These are phyloP conservation scores for Polygonum aviculare DNA, from an alignment of 148 eudicot genomes.

Conservation along the genomic window DNA sequence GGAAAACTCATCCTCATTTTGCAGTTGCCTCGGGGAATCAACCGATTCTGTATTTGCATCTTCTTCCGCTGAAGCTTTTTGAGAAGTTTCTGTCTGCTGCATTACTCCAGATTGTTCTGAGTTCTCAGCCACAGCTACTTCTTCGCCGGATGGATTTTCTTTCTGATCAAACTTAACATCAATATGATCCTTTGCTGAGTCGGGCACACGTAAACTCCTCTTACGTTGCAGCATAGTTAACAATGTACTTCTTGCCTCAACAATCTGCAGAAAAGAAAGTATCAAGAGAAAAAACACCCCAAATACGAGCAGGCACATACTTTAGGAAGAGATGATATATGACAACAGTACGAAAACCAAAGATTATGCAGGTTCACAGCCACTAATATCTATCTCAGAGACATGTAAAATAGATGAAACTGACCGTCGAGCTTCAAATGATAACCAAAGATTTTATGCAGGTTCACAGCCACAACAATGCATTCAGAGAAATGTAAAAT, in stretches of 20 bases:
- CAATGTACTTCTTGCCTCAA: slow-evolving; percentile 41
- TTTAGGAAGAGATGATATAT: neutral
- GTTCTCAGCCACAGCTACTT: neutral
- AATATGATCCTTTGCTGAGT: slow-evolving; percentile 21
- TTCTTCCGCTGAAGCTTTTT: slow-evolving; percentile 10
- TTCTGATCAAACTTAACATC: slow-evolving; percentile 5
- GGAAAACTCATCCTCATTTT: slow-evolving; percentile 49
- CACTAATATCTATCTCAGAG: no score
- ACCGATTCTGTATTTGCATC: slow-evolving; percentile 9
- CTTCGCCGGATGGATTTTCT: neutral
- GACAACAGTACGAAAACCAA: neutral
- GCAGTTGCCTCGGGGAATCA: slow-evolving; percentile 16
- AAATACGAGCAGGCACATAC: neutral
- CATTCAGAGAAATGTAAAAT: neutral
- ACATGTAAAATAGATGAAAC: neutral
- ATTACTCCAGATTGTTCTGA: neutral
- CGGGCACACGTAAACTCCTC: slow-evolving; percentile 18
- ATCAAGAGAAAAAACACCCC: neutral
- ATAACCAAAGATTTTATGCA: neutral
- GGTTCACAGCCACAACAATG: no score
- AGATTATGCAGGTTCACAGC: no score
- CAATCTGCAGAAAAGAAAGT: slow-evolving; percentile 30
- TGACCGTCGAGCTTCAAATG: neutral
- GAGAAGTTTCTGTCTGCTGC: slow-evolving; percentile 10
- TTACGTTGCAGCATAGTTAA: slow-evolving; percentile 34